Evolutionary conservation across 2,329 filamentous ascomycete species (phyloP).

Genomic region (Shiraia bambusicola): DNA sequence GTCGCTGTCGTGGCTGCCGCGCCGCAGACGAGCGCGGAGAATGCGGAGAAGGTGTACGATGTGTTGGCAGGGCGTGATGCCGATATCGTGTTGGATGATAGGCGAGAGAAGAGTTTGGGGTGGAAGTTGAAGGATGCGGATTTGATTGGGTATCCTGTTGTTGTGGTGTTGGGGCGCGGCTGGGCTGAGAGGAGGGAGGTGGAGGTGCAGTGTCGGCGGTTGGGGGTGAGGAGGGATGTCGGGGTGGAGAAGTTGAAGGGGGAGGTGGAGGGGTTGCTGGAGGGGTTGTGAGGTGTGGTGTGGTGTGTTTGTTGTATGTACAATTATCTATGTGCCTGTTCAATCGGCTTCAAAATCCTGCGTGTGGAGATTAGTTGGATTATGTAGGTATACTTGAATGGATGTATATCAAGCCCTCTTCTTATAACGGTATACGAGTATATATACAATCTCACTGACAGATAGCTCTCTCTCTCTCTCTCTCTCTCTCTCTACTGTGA

Average conservation of each 20-base stretch:
- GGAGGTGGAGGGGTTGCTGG: conserved; percentile 39
- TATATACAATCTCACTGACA: too few species aligned
- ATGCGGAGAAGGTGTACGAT: conserved; percentile 66
- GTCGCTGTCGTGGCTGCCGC: conserved; percentile 63
- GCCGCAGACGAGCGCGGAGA: conserved; percentile 46
- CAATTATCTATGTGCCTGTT: too few species aligned
- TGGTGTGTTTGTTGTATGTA: too few species aligned
- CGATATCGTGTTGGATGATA: conserved; percentile 44
- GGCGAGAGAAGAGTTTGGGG: conserved; percentile 59
- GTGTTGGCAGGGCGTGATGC: conserved; percentile 42
- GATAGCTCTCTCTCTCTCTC: too few species aligned
- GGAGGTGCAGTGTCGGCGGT: conserved; percentile 76
- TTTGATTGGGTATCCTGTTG: conserved; percentile 80
- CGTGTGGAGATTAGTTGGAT: too few species aligned
- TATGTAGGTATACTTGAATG: too few species aligned
- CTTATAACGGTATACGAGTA: too few species aligned
- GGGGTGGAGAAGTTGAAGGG: conserved; percentile 51
- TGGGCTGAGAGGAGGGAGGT: conserved; percentile 49
- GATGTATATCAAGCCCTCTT: too few species aligned
- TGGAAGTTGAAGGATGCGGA: conserved; percentile 94
- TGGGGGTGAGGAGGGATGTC: conserved; percentile 64
- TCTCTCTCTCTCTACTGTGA: too few species aligned
- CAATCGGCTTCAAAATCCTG: too few species aligned
- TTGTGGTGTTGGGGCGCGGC: conserved; percentile 69
- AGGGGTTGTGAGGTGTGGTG: conserved; percentile 22